A percentile compares a stretch with the other conserved stretches of the same genome.
Conservation (phyloP, 768 basidiomycete species). For the Russula ochroleuca region DNA sequence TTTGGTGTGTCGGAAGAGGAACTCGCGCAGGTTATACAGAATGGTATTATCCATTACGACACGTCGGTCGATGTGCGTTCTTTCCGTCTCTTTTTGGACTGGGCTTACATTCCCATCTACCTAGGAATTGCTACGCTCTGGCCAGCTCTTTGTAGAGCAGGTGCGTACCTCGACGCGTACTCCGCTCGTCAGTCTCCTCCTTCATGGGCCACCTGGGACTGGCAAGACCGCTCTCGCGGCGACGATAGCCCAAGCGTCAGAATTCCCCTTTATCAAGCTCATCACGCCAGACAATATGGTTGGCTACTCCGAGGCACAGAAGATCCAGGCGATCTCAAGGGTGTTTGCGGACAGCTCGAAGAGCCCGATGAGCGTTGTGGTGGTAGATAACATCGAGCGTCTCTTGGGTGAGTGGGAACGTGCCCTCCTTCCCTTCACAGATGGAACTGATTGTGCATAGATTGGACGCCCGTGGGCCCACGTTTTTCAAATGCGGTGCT, state of each 20-base stretch:
- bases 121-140: conserved; percentile 83
- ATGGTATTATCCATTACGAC: conserved; percentile 93
- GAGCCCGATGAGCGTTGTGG: conserved; percentile 92
- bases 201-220: conserved; percentile 85
- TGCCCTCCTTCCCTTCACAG: background rate
- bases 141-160: conserved; percentile 87
- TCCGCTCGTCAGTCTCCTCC: conserved; percentile 83
- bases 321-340: conserved; percentile 87
- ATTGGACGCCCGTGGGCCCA: conserved; percentile 97
- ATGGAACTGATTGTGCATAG: conserved; percentile 40
- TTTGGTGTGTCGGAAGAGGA: conserved; percentile 99
- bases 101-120: conserved; percentile 2
- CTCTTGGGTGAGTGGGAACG: conserved; percentile 62
- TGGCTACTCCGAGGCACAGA: conserved; percentile 88
- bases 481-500: conserved; percentile 93
- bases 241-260: conserved; percentile 88
- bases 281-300: conserved; percentile 97
- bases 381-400: conserved; percentile 92
- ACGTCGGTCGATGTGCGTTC: conserved; percentile 64
- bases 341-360: conserved; percentile 95
- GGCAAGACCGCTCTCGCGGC: conserved; percentile 96
- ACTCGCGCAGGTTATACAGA: conserved; percentile 85
- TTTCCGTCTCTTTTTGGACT: conserved; percentile 9
- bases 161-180: conserved; percentile 87
- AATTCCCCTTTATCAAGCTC: conserved; percentile 97